Percentiles rank a stretch among this genome's conserved stretches.
Evolutionary conservation across 495 filamentous ascomycete species (phyloP).

Genomic region (Clohesyomyces aquaticus): DNA sequence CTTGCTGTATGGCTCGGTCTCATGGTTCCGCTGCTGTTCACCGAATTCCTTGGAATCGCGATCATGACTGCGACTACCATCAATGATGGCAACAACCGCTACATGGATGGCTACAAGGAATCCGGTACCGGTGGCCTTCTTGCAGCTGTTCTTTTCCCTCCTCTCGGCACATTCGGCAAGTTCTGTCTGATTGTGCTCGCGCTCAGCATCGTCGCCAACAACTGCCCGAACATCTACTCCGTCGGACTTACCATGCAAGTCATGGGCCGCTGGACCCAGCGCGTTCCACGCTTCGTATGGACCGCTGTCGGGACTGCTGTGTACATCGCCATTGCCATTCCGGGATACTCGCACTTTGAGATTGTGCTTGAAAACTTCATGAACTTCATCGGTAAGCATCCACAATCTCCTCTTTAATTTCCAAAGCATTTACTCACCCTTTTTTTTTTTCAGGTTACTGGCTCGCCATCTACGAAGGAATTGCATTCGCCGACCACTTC

Average conservation of each 20-base stretch:
- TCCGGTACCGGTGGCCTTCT: slow-evolving; percentile 71
- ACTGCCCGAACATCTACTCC: slow-evolving; percentile 86
- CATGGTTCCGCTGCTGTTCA: slow-evolving; percentile 73
- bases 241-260: slow-evolving; percentile 77
- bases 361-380: slow-evolving; percentile 77
- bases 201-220: slow-evolving; percentile 79
- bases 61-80: slow-evolving; percentile 48
- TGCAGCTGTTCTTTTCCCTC: slow-evolving; percentile 62
- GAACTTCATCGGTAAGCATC: slow-evolving; percentile 61
- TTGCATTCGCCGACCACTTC: slow-evolving; percentile 75
- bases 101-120: slow-evolving; percentile 60
- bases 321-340: slow-evolving; percentile 77
- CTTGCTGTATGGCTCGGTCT: slow-evolving; percentile 71
- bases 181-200: slow-evolving; percentile 83
- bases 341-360: slow-evolving; percentile 76
- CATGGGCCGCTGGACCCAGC: slow-evolving; percentile 64
- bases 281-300: slow-evolving; percentile 79
- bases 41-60: slow-evolving; percentile 77
- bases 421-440: background rate
- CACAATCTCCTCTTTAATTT: background rate
- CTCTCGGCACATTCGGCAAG: slow-evolving; percentile 74
- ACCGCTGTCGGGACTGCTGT: slow-evolving; percentile 67
- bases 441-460: slow-evolving; percentile 61
- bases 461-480: slow-evolving; percentile 79
- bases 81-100: slow-evolving; percentile 49